Evolutionary conservation across 1,284 basidiomycete genomes (phyloP).

Genomic region (Rhizoctonia solani): DNA sequence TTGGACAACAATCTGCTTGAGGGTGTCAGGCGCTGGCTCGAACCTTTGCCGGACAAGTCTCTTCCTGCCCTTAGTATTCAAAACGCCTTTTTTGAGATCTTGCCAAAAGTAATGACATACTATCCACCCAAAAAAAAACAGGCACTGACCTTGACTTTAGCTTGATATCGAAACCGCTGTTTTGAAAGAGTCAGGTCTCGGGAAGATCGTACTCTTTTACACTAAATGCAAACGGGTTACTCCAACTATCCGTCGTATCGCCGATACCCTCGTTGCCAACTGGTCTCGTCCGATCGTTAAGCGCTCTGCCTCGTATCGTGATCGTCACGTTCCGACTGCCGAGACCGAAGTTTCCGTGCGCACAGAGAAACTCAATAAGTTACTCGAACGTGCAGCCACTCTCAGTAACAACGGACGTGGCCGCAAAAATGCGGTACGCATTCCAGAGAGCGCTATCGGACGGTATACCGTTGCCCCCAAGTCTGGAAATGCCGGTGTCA

Average conservation of each 20-base stretch:
- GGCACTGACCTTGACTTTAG: slow-evolving; percentile 40
- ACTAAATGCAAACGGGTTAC: slow-evolving; percentile 91
- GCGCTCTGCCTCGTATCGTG: slow-evolving; percentile 81
- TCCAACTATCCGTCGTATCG: slow-evolving; percentile 76
- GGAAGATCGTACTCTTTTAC: slow-evolving; percentile 94
- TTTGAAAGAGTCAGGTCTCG: slow-evolving; percentile 89
- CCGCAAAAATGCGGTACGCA: slow-evolving; percentile 75
- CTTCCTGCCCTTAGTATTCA: slow-evolving; percentile 97
- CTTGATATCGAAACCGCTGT: slow-evolving; percentile 93
- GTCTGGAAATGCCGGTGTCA: slow-evolving; percentile 37
- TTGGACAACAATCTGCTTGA: slow-evolving; percentile 94
- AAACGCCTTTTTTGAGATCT: slow-evolving; percentile 83
- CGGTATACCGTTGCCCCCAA: slow-evolving; percentile 75
- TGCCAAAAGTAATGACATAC: slow-evolving; percentile 61
- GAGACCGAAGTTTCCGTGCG: slow-evolving; percentile 47
- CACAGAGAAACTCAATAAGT: slow-evolving; percentile 64
- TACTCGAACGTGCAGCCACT: slow-evolving; percentile 66
- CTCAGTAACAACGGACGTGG: slow-evolving; percentile 50
- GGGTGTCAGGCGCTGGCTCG: slow-evolving; percentile 90
- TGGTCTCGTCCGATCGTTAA: slow-evolving; percentile 97
- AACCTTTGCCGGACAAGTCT: slow-evolving; percentile 90
- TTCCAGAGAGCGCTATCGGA: slow-evolving; percentile 69
- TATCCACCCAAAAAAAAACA: not conserved
- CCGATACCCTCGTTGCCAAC: slow-evolving; percentile 80
- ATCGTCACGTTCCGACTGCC: slow-evolving; percentile 66